These are phyloP conservation scores for Ophiostoma piceae DNA, from an alignment of 2,329 filamentous ascomycete genomes.

Conservation along the genomic window DNA sequence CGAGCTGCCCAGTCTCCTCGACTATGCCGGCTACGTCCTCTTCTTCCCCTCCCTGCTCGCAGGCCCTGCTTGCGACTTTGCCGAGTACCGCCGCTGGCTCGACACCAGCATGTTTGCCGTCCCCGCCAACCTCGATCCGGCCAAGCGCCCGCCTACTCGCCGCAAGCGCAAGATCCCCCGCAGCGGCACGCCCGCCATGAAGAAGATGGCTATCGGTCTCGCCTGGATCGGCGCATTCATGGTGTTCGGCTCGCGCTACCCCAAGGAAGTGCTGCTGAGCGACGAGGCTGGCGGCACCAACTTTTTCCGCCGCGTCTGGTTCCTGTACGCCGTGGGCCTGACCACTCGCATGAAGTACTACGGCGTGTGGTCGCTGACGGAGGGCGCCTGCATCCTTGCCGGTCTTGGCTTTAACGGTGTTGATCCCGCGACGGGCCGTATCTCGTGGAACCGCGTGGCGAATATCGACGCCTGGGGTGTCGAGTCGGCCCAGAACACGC, in stretches of 20 bases:
- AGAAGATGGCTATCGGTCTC: slow-evolving; percentile 68
- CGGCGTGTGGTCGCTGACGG: slow-evolving; percentile 87
- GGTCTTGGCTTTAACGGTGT: slow-evolving; percentile 93
- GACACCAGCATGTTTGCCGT: slow-evolving; percentile 92
- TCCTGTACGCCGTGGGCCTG: slow-evolving; percentile 78
- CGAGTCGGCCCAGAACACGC: slow-evolving; percentile 88
- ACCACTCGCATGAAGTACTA: slow-evolving; percentile 90
- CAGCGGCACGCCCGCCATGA: slow-evolving; percentile 76
- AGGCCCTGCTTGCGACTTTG: slow-evolving; percentile 90
- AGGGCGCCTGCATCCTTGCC: slow-evolving; percentile 88
- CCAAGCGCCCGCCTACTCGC: slow-evolving; percentile 77
- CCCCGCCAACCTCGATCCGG: slow-evolving; percentile 71
- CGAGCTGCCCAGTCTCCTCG: slow-evolving; percentile 67
- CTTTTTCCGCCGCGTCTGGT: slow-evolving; percentile 68
- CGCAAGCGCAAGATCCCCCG: slow-evolving; percentile 90
- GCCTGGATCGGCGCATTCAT: slow-evolving; percentile 77
- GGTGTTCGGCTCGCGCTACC: slow-evolving; percentile 47
- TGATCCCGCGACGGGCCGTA: slow-evolving; percentile 75
- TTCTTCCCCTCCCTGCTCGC: slow-evolving; percentile 91
- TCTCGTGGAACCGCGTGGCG: slow-evolving; percentile 82
- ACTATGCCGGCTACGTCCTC: slow-evolving; percentile 85
- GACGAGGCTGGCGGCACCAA: slow-evolving; percentile 58
- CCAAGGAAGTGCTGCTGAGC: slow-evolving; percentile 51
- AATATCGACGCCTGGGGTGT: slow-evolving; percentile 85
- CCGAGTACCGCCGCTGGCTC: slow-evolving; percentile 87